Base-by-base conservation (phyloP, 208 protist genomes). In the Trypanosoma lewisi region DNA sequence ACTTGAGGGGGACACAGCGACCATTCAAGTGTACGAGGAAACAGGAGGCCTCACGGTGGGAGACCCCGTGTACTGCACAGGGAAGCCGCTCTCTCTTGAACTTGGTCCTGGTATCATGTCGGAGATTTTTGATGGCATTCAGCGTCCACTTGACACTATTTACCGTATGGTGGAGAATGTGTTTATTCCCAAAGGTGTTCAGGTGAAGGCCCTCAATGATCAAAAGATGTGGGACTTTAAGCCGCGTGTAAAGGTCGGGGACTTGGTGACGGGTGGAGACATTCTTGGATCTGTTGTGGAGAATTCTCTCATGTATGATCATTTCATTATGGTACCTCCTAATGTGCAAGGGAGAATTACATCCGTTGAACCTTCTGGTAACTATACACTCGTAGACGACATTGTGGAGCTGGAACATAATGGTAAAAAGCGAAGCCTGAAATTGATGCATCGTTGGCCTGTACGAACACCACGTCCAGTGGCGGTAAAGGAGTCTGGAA, bases 11-110 rank as follows among this genome's bases (percentile, higher is more conserved):
- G 98, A 99, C 79, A 99, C 91, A 9, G 99, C 99, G 4, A 99
- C 98, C 14, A 99, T 99, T 77, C 98, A 99, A 84, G 98, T 99
- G 19, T 99, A 99, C 87, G 99, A 99, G 82, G 98, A 99, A 77
- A 99, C 98, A 25, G 94, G 97, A 28, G 99, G 99, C 71, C 87
- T 99, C n/a, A 98, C 92, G 23, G 98, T 99, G 30, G 99, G 99
- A 48, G 98, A 99, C 74, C 97, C 97, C 50, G 98, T 99, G 5
- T 87, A 97, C 51, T 94, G 98, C 67, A 99, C 99, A 12, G 97
- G 97, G 53, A 97, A 98, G 83, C 98, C 99, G 37, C 92, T 99
- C 4, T 99, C 98, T 39, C 97, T 99, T 14, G 97, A 99, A 79
- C 91, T 99, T 30, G 99, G 99, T 71, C 99, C 99, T 41, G 99